Evolutionary conservation across 257 asterid genomes (phyloP), one percentile per base, ranked within the genome.

Genomic region (Ilex asprella): DNA sequence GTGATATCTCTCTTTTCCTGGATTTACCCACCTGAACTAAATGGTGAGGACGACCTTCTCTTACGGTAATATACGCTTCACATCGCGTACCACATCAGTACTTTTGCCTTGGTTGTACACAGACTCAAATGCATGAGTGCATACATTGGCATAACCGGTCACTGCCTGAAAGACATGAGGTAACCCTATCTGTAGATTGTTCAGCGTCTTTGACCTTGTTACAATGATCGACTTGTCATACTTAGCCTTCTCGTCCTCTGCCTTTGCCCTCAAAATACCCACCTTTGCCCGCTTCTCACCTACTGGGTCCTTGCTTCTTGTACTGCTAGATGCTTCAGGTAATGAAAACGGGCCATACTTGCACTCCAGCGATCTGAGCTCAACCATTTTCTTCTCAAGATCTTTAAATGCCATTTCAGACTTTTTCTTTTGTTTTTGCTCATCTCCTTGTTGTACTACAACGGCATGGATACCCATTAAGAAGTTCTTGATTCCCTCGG

Each of bases 121-220:
- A 0, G 92, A 79, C 70, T 93, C 96, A 52, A 87, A 89, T 15
- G 94, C 86, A 56, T 89, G 87, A 0, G 89, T 73, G 68, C 87
- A 93, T 63, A 85, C 94, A 16, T 81, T 89, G 35, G 99, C 90
- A 54, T 87, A 93, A 44, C 95, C 94, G 0, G 99, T 89, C 78
- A 87, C 78, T 7, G 97, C 97, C 82, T 89, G 97, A 67, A 93
- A 93, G 16, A 87, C 96, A 12, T 90, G 92, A 0, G 97, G 97
- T 77, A 93, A 71, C 39, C 96, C 96, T 90, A 89, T 89, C 55
- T 89, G 99, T 31, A 93, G 69, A 70, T 87, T 93, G 70, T 74
- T 93, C 86, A 89, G 68, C 3, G 99, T 89, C 94, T 84, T 81
- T 1, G 90, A 78, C 78, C 99, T 75, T 0, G 99, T 85, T 59